Conservation (phyloP, 2,329 filamentous ascomycete genomes). For the Claviceps sp. region DNA sequence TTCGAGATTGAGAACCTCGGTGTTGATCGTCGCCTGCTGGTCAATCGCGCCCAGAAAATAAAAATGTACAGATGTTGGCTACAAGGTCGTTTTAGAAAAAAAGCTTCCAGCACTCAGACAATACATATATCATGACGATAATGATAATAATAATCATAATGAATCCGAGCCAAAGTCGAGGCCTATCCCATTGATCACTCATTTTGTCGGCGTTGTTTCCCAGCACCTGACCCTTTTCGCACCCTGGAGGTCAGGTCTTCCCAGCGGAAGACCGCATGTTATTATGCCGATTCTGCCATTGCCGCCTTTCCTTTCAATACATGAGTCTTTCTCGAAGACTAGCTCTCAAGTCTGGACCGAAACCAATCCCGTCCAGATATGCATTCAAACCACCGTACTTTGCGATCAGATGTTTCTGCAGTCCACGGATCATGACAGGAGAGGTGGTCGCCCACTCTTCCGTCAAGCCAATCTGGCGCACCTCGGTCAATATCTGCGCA, state of each 20-base stretch:
- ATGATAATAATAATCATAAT: neutral
- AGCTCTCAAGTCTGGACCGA: conserved; percentile 30
- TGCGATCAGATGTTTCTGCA: conserved; percentile 43
- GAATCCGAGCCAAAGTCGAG: neutral
- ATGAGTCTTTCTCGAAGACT: conserved; percentile 28
- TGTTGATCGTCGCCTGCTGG: conserved; percentile 75
- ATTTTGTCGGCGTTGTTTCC: no score
- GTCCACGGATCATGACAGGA: conserved; percentile 44
- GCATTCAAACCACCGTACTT: conserved; percentile 51
- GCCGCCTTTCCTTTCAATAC: conserved; percentile 17
- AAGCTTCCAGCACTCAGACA: conserved; percentile 22
- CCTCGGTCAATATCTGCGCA: conserved; percentile 52
- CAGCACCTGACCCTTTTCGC: no score
- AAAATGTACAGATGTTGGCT: conserved; percentile 99
- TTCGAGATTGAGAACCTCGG: conserved; percentile 71
- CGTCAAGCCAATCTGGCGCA: conserved; percentile 54
- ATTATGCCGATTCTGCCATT: neutral
- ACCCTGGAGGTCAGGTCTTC: no score
- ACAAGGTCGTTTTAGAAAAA: conserved; percentile 69
- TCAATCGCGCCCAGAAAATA: conserved; percentile 77
- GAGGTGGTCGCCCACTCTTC: conserved; percentile 61
- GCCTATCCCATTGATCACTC: no score
- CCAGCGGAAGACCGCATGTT: neutral
- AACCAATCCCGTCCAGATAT: conserved; percentile 53
- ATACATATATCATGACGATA: neutral